Base-by-base conservation (phyloP, 352 stramenopile species). In the Pythium biforme region DNA sequence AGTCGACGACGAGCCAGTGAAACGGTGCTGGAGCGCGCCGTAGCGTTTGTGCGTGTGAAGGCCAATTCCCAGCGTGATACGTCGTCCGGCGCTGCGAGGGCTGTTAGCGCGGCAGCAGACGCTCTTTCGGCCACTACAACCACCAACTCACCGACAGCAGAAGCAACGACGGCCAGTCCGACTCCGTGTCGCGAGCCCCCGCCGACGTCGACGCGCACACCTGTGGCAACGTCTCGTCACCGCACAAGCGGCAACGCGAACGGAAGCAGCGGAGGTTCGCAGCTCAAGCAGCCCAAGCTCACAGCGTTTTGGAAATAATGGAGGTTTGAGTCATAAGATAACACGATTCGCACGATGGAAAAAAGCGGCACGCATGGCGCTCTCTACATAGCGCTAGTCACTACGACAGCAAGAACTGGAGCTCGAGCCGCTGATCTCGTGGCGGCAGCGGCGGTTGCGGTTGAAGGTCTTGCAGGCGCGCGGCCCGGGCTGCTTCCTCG, bases 251-350 rank as follows among this genome's bases (percentile, higher is more conserved):
- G 27, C 23, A 17, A 26, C 3, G 39, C 37, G 0, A 49, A 49
- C 25, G 26, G 19, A n/a, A 29, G 15, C 12, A 43, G n/a, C 10
- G 39, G 52, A 17, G 39, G 48, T 37, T 27, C 59, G 1, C 34
- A 48, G 37, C 53, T 59, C 20, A 68, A 68, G 37, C 61, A 68
- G n/a, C 41, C 61, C 22, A 68, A 62, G 43, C 53, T 68, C 14
- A 62, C 61, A 11, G 34, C 53, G 22, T 68, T 62, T 26, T 68
- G 46, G 23, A 59, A 56, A 40, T 45, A 19, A 40, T 25, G n/a
- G 25, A 58, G 12, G 11, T 54, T 31, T 34, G 25, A 23, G n/a
- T n/a, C n/a, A n/a, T n/a, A n/a, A n/a, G n/a, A n/a, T n/a, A n/a
- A n/a, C n/a, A n/a, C n/a, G n/a, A n/a, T n/a, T n/a, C n/a, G n/a